Evolutionary conservation across 768 basidiomycete genomes (phyloP), one percentile per base, ranked within the genome.

Genomic region (Trametes sanguinea): DNA sequence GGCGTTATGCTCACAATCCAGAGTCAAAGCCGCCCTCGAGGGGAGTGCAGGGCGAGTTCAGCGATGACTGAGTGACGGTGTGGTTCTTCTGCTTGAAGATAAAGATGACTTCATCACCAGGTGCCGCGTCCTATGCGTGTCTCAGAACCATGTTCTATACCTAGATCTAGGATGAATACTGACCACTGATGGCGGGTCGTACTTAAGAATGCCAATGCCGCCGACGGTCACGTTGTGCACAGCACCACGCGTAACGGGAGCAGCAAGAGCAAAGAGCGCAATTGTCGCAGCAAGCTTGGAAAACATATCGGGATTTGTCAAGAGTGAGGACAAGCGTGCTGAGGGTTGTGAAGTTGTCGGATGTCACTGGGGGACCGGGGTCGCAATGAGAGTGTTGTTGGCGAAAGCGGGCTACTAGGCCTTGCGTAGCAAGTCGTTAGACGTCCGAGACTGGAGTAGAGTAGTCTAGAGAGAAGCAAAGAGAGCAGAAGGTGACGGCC

Each of bases 1-100:
- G 27, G 53, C 45, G 10, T 56, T 56, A 33, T 66, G 74, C 80
- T 71, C 62, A 86, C 85, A 85, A 86, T 63, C 80, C 82, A 45
- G 83, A 78, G 68, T 87, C 84, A 65, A 88, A 85, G 11, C 85
- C 86, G 57, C 69, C 74, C 0, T 68, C 54, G 9, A 73, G 51
- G 6, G 72, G 73, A 0, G 68, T 48, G 64, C 86, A 88, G 4
- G 86, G 86, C 10, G 66, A 71, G 0, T 69, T 73, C n/a, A 87
- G 76, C 1, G 81, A 73, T 5, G 83, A 85, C 62, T 85, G 85
- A 1, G 84, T 85, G 17, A 77, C 83, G 6, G 84, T 85, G 72
- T 65, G 85, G 68, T 86, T 87, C 67, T 83, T 80, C 71, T 82
- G 80, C 65, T 76, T 65, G 76, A 87, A 86, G 29, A 67, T 75